Base-by-base conservation (phyloP, 2,329 filamentous ascomycete species). In the Aspergillus sojae region DNA sequence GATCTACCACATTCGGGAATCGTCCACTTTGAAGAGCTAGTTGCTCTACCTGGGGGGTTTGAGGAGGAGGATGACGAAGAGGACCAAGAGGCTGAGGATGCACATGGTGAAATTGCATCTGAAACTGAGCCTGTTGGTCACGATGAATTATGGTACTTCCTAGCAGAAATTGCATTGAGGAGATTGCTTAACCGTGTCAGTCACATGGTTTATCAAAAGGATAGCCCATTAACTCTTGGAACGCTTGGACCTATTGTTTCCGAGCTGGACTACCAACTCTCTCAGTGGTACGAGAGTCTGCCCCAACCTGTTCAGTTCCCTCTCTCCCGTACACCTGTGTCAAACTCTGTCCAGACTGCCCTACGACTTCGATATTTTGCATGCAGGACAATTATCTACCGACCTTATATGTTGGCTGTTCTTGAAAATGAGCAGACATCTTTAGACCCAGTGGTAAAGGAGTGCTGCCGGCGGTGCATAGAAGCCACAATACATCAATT, bases 101-200 rank as follows among this genome's bases (percentile, higher is more conserved):
- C 63, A 14, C 58, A 36, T 28, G 36, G 62, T 21, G 50, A 64
- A 11, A 39, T 54, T 19, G 58, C 60, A 21, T 19, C 41, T 14
- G 57, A 26, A 28, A 86, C 89, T 67, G 85, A 86, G 67, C 81
- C 85, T 7, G 86, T 88, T 9, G 91, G 90, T 14, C 86, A 88
- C 56, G 92, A 94, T 70, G 91, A 94, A 63, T 81, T 94, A 16
- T 94, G 92, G 91, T 95, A 95, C 73, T 94, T 94, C 70, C 81
- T 94, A 34, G 91, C 92, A 43, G 91, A 94, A 72, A 94, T 95
- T 66, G 91, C 91, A 5, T 81, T 95, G 14, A 86, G 91, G 53
- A 84, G 92, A 61, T 85, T 95, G 4, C 84, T 94, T 68, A 93
- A 93, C 75, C 85, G 91, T 63, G 90, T 92, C 71, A 92, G 89